These are phyloP conservation scores for Myrica gale DNA, from an alignment of 306 rosid species.

Conservation along the genomic window DNA sequence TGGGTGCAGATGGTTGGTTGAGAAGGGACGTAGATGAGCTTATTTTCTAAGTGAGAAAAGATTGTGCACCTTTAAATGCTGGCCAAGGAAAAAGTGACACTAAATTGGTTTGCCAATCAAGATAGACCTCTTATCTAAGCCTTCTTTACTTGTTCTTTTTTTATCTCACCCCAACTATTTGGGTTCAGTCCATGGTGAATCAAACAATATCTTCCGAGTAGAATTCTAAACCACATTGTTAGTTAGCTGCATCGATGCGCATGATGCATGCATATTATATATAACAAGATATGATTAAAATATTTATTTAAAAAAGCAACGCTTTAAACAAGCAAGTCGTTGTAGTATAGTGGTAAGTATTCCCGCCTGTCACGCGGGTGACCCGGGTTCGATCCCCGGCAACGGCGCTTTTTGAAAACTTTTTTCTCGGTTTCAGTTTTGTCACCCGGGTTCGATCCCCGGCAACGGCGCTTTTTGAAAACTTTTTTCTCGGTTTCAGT, in stretches of 20 bases:
- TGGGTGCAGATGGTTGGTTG: constrained; percentile 52
- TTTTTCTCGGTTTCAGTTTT: no score
- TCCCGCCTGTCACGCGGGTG: constrained; percentile 9
- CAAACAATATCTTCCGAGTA: background rate
- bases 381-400: constrained; percentile 15
- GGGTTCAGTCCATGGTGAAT: background rate
- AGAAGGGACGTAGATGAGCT: constrained; percentile 32
- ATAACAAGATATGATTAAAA: no score
- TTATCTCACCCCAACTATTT: no score
- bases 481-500: no score
- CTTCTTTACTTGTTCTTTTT: background rate
- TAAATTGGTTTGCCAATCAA: background rate
- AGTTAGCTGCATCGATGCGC: no score
- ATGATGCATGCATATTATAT: no score
- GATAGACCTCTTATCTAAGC: constrained; percentile 12
- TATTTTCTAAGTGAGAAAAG: constrained; percentile 2
- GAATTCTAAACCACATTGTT: background rate
- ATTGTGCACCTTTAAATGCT: constrained; percentile 26
- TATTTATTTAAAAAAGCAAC: background rate
- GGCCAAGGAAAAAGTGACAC: constrained; percentile 24
- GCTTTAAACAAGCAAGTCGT: background rate
- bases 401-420: constrained; percentile 1
- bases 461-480: constrained; percentile 15
- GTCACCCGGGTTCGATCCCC: constrained; percentile 20
- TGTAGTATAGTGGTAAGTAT: constrained; percentile 9